These are phyloP conservation scores for Penicillium antarcticum DNA, from an alignment of 495 filamentous ascomycete genomes.

Conservation along the genomic window DNA sequence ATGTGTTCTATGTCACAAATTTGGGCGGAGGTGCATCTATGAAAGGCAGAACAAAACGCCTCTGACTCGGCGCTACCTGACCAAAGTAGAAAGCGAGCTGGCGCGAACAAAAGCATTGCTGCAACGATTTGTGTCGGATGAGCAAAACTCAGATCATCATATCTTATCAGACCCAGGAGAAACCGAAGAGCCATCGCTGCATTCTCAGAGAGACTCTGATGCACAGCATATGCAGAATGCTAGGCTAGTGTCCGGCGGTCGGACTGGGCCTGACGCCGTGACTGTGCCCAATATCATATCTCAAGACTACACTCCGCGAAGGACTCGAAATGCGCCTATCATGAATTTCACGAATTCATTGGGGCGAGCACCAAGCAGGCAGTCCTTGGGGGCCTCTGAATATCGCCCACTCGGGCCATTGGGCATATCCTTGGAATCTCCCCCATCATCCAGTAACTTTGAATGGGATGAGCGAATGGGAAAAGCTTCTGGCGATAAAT, in stretches of 20 bases:
- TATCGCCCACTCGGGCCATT: not conserved
- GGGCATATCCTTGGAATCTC: conserved; percentile 6
- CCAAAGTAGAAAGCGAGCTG: conserved; percentile 11
- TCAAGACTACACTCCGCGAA: too few relatives aligned
- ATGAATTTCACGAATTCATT: too few relatives aligned
- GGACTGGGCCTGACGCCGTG: too few relatives aligned
- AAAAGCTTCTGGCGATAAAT: conserved; percentile 1
- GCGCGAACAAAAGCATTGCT: conserved; percentile 12
- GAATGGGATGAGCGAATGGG: conserved; percentile 17
- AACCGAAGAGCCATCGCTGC: too few relatives aligned
- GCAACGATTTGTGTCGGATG: not conserved
- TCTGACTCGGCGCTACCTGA: conserved; percentile 12
- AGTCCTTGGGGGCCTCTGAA: not conserved
- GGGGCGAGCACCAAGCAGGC: not conserved
- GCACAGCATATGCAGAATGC: too few relatives aligned
- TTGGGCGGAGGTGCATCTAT: conserved; percentile 12
- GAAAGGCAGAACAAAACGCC: conserved; percentile 9
- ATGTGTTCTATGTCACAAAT: conserved; percentile 10
- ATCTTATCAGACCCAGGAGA: too few relatives aligned
- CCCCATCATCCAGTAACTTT: conserved; percentile 7
- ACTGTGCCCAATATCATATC: too few relatives aligned
- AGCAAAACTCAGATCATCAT: not conserved
- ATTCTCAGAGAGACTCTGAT: too few relatives aligned
- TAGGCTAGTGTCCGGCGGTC: too few relatives aligned
- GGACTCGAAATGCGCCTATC: too few relatives aligned